These are phyloP conservation scores for Aspergillus nidulans DNA, from an alignment of 495 filamentous ascomycete genomes.

Conservation along the genomic window DNA sequence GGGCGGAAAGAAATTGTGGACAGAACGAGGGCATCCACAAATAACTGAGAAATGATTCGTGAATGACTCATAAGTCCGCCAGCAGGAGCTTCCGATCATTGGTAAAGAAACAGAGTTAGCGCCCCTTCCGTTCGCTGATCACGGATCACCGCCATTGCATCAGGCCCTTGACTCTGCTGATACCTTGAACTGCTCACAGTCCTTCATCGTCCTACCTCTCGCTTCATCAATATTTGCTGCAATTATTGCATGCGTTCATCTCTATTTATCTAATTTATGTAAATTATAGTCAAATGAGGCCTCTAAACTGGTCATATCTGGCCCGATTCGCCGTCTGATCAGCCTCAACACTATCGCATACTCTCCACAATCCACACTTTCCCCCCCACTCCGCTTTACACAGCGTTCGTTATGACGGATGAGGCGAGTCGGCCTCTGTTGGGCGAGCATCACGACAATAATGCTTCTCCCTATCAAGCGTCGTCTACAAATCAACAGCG, in stretches of 20 bases:
- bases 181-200: constrained; percentile 45
- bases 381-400: constrained; percentile 7
- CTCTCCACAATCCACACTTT: constrained; percentile 6
- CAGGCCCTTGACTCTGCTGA: neutral
- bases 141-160: neutral
- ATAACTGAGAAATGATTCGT: neutral
- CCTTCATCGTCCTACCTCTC: constrained; percentile 19
- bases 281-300: constrained; percentile 1
- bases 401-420: constrained; percentile 29
- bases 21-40: neutral
- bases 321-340: neutral
- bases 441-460: constrained; percentile 19
- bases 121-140: neutral
- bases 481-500: constrained; percentile 15
- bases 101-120: constrained; percentile 56
- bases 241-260: neutral
- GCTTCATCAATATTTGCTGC: neutral
- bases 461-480: constrained; percentile 16
- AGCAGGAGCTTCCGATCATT: neutral
- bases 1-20: neutral
- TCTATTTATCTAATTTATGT: neutral
- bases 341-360: neutral
- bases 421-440: constrained; percentile 32
- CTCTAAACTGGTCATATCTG: neutral
- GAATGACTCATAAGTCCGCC: constrained; percentile 1